A percentile compares a stretch with the other conserved stretches of the same genome.
phyloP scores from a whole-genome alignment of 2,329 filamentous ascomycete genomes.

The Biscogniauxia sp. region DNA sequence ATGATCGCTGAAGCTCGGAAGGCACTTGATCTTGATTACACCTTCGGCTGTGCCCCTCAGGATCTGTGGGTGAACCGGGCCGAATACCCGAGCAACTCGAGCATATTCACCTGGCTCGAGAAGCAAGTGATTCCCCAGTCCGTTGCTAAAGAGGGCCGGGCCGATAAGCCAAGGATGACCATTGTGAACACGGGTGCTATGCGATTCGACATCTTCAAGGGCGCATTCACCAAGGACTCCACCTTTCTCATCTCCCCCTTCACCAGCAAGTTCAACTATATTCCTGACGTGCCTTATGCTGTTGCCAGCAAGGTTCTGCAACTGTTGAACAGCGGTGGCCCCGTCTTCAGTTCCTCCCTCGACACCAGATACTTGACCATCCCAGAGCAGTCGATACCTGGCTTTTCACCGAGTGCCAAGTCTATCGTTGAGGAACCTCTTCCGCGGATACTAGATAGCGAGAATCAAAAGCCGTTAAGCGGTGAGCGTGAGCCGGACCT shows the following conservation, averaged over 20 bases:
- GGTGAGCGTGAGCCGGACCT: conserved; percentile 25
- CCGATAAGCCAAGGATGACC: conserved; percentile 63
- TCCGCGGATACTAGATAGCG: conserved; percentile 12
- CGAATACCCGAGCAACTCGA: conserved; percentile 69
- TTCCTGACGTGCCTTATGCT: conserved; percentile 77
- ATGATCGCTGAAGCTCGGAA: conserved; percentile 69
- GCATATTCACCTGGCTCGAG: conserved; percentile 79
- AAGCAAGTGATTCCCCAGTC: conserved; percentile 70
- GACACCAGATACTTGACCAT: conserved; percentile 48
- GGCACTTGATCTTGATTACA: conserved; percentile 67
- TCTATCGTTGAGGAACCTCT: conserved; percentile 4
- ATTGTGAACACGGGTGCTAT: conserved; percentile 89
- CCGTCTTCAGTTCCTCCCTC: conserved; percentile 42
- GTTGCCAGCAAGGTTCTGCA: conserved; percentile 68
- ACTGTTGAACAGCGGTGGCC: conserved; percentile 55
- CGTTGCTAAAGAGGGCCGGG: conserved; percentile 55
- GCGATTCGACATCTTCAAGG: conserved; percentile 93
- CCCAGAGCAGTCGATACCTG: conserved; percentile 42
- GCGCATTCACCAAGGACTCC: conserved; percentile 82
- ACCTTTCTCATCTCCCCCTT: conserved; percentile 89
- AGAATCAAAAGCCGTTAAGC: conserved; percentile 20
- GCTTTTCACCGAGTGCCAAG: conserved; percentile 9
- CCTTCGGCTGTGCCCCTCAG: conserved; percentile 79
- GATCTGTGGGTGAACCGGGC: conserved; percentile 80
- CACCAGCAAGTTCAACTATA: conserved; percentile 70